A percentile compares a stretch with the other conserved stretches of the same genome.
Evolutionary conservation across 352 stramenopile genomes (phyloP).

Genomic region (Phytophthora fragariae): DNA sequence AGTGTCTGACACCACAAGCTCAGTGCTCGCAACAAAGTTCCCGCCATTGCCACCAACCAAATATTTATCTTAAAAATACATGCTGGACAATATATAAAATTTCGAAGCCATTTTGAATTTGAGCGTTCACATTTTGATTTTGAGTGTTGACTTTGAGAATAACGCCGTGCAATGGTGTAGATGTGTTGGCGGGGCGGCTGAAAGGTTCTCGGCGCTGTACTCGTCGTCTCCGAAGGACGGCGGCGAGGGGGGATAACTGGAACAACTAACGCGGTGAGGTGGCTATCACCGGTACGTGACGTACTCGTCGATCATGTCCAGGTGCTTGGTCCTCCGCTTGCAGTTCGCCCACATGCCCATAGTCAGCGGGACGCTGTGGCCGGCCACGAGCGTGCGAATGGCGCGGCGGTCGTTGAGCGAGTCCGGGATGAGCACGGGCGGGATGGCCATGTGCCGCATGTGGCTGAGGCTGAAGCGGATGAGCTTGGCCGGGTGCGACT

Average conservation of each 20-base stretch:
- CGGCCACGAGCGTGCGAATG: conserved; percentile 46
- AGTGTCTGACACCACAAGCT: no score
- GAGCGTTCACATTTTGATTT: no score
- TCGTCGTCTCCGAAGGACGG: conserved; percentile 20
- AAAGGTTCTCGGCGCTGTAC: conserved; percentile 23
- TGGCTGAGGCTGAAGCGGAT: conserved; percentile 60
- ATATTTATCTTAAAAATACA: no score
- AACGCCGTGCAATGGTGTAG: no score
- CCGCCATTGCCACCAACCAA: no score
- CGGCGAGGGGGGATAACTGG: conserved; percentile 10
- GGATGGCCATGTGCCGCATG: conserved; percentile 54
- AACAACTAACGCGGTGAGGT: neutral
- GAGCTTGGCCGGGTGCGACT: conserved; percentile 52
- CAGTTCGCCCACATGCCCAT: conserved; percentile 55
- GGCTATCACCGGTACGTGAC: conserved; percentile 47
- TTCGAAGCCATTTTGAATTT: no score
- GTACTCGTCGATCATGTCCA: conserved; percentile 63
- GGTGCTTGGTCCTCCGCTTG: conserved; percentile 48
- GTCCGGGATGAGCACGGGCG: conserved; percentile 59
- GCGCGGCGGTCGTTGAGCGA: conserved; percentile 46
- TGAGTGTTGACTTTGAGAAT: no score
- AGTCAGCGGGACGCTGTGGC: conserved; percentile 57
- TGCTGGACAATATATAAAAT: no score
- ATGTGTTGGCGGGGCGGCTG: conserved; percentile 10
- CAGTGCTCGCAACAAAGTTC: no score